Percentiles rank a stretch among this genome's conserved stretches.
Conservation (phyloP, 306 rosid species). For the Prunus padus region DNA sequence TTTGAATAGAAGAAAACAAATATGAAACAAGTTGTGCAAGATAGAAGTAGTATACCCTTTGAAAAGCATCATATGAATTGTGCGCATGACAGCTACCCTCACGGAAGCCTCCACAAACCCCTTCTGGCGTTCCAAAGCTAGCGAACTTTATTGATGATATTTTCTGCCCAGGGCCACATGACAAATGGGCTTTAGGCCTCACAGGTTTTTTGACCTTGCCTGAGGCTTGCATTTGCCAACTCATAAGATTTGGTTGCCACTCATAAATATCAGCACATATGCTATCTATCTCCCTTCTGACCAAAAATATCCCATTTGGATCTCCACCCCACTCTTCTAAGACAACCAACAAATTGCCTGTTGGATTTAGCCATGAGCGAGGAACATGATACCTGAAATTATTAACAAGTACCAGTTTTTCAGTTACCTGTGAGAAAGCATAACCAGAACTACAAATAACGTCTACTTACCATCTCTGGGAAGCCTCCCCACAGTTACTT, state of each 20-base stretch:
- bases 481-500: conserved; percentile 80
- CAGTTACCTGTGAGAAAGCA: conserved; percentile 2
- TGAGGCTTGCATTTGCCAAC: conserved; percentile 75
- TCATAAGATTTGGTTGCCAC: conserved; percentile 94
- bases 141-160: conserved; percentile 88
- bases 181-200: conserved; percentile 82
- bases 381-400: conserved; percentile 93
- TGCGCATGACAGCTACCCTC: conserved; percentile 95
- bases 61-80: conserved; percentile 77
- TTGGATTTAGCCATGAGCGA: conserved; percentile 83
- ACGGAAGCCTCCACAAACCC: conserved; percentile 74
- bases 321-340: conserved; percentile 92
- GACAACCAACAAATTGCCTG: conserved; percentile 83
- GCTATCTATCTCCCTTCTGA: conserved; percentile 75
- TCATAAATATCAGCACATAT: conserved; percentile 87
- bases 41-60: conserved; percentile 51
- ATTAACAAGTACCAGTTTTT: conserved; percentile 25
- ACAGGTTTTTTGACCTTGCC: conserved; percentile 64
- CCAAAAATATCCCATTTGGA: conserved; percentile 82
- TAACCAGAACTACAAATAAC: conserved; percentile 11
- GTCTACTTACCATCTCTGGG: conserved; percentile 85
- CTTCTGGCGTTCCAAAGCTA: conserved; percentile 93
- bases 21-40: conserved; percentile 1
- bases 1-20: not conserved
- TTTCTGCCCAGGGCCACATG: conserved; percentile 80